These are phyloP conservation scores for Candida boidinii DNA, from an alignment of 805 yeast genomes.

Conservation along the genomic window DNA sequence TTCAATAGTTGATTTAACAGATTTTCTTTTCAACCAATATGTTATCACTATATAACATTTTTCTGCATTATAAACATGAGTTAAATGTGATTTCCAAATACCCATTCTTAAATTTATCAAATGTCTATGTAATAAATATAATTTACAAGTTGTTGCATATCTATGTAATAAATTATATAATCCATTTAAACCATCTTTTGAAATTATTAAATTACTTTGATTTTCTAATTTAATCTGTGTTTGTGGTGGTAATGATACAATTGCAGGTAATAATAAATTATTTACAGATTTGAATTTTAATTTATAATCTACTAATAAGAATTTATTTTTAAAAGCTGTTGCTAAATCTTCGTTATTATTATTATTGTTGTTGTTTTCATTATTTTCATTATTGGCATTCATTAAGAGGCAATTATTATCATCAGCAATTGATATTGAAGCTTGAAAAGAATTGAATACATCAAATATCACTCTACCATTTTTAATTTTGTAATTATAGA, in stretches of 20 bases:
- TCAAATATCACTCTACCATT: slow-evolving; percentile 72
- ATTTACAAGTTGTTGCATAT: slow-evolving; percentile 56
- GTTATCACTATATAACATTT: slow-evolving; percentile 44
- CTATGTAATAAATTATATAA: slow-evolving; percentile 48
- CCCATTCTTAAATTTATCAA: slow-evolving; percentile 40
- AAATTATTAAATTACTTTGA: slow-evolving; percentile 44
- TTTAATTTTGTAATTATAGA: slow-evolving; percentile 52
- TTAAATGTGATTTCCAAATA: slow-evolving; percentile 52
- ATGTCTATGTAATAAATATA: slow-evolving; percentile 52
- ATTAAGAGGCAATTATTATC: too few relatives aligned
- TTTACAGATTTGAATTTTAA: slow-evolving; percentile 44
- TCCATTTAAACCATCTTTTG: slow-evolving; percentile 36
- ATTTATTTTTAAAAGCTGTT: too few relatives aligned
- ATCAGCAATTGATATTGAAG: slow-evolving; percentile 71
- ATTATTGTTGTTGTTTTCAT: too few relatives aligned
- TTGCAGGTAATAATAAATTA: slow-evolving; percentile 19
- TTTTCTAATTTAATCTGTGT: slow-evolving; percentile 40
- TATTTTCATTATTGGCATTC: slow-evolving; percentile 27
- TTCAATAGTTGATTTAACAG: slow-evolving; percentile 47
- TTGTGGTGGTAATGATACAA: slow-evolving; percentile 20
- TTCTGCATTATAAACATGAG: slow-evolving; percentile 48
- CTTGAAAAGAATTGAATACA: slow-evolving; percentile 56
- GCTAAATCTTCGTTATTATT: too few relatives aligned
- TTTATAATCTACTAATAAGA: slow-evolving; percentile 70
- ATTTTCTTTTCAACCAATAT: slow-evolving; percentile 55